Percentiles rank a stretch among this genome's conserved stretches.
Evolutionary conservation across 2,329 filamentous ascomycete species (phyloP).

Genomic region (Fusarium humuli): DNA sequence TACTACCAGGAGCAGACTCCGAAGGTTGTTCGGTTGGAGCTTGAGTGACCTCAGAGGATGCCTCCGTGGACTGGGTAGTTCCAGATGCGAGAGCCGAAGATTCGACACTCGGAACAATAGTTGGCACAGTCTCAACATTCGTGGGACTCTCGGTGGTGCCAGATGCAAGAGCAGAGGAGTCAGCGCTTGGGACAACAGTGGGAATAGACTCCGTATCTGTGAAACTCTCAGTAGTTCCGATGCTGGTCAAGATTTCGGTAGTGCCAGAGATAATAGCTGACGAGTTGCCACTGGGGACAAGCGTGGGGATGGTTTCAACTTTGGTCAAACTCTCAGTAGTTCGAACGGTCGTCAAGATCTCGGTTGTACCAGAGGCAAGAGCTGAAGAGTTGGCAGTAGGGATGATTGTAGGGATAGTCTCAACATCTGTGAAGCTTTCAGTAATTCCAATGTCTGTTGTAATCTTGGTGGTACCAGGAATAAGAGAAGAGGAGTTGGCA

Average conservation of each 20-base stretch:
- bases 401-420: slow-evolving; percentile 38
- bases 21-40: neutral
- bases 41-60: neutral
- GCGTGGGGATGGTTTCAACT: slow-evolving; percentile 39
- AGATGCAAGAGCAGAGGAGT: neutral
- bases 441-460: neutral
- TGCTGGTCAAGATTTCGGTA: neutral
- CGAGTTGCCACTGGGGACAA: neutral
- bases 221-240: neutral
- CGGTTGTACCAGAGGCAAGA: slow-evolving; percentile 19
- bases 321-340: neutral
- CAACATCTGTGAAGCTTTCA: neutral
- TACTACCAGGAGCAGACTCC: neutral
- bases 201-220: neutral
- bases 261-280: neutral
- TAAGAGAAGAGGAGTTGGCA: slow-evolving; percentile 30
- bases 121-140: slow-evolving; percentile 42
- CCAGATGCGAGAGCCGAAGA: slow-evolving; percentile 34
- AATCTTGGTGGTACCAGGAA: slow-evolving; percentile 10
- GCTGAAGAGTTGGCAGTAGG: slow-evolving; percentile 34
- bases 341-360: neutral
- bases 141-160: slow-evolving; percentile 12
- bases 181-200: neutral
- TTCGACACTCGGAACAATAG: slow-evolving; percentile 19
- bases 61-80: slow-evolving; percentile 8